Conservation (phyloP, 495 filamentous ascomycete genomes). For the Tuber melanosporum region DNA sequence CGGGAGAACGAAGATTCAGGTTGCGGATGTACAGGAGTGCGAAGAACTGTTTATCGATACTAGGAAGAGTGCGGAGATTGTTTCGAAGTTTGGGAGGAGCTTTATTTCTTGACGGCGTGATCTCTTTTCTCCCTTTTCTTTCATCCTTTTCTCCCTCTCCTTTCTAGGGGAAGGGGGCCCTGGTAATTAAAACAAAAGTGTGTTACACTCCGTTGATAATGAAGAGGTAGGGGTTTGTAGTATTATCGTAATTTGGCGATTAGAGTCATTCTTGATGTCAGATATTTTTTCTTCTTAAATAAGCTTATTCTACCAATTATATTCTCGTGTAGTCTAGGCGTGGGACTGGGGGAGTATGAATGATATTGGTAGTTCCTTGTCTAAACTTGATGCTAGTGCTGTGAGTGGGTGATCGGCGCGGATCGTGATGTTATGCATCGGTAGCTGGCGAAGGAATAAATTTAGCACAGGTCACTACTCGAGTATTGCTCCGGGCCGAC, state of each 20-base stretch:
- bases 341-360: neutral
- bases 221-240: neutral
- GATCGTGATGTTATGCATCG: neutral
- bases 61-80: conserved; percentile 77
- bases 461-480: neutral
- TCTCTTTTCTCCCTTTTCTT: neutral
- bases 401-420: neutral
- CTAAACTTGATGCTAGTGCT: neutral
- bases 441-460: neutral
- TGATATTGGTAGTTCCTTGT: neutral
- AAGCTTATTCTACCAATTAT: neutral
- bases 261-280: neutral
- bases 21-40: conserved; percentile 86
- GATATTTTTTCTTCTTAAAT: neutral
- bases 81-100: conserved; percentile 76
- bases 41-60: conserved; percentile 92
- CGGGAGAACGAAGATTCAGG: conserved; percentile 71
- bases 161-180: neutral
- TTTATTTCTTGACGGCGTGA: conserved; percentile 53
- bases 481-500: neutral
- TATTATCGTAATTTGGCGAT: conserved; percentile 1
- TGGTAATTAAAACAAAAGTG: neutral
- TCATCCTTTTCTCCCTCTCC: neutral
- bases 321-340: neutral
- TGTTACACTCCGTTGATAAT: neutral